A percentile compares a stretch with the other conserved stretches of the same genome.
phyloP scores from a whole-genome alignment of 805 yeast species.

The Hanseniaspora meyeri region DNA sequence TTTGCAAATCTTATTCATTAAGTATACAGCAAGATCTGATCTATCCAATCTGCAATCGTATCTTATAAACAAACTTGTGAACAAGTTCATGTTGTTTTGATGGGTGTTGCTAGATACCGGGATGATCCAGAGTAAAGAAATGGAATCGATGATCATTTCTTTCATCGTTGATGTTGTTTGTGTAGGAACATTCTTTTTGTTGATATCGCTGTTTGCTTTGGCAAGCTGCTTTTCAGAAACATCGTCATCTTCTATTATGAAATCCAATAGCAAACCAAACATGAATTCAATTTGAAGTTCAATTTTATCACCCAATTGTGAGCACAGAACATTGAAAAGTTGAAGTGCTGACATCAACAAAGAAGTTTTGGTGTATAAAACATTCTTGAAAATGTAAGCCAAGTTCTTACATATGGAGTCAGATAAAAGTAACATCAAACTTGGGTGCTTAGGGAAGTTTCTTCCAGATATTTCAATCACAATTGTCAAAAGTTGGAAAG shows the following conservation, averaged over 20 bases:
- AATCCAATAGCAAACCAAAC: constrained; percentile 48
- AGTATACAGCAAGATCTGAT: constrained; percentile 56
- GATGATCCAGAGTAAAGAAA: constrained; percentile 71
- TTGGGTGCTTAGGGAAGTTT: constrained; percentile 45
- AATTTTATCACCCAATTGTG: constrained; percentile 51
- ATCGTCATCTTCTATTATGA: constrained; percentile 27
- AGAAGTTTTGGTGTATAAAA: constrained; percentile 47
- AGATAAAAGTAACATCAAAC: constrained; percentile 53
- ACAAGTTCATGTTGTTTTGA: constrained; percentile 20
- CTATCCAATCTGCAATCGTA: constrained; percentile 88
- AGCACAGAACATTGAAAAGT: constrained; percentile 57
- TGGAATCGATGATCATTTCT: constrained; percentile 72
- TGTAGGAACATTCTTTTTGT: constrained; percentile 14
- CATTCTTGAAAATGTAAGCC: constrained; percentile 61
- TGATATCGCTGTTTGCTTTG: constrained; percentile 15
- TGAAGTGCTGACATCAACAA: constrained; percentile 65
- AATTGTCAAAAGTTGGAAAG: constrained; percentile 59
- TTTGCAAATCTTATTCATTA: constrained; percentile 60
- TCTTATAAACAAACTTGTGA: constrained; percentile 62
- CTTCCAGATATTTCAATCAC: constrained; percentile 75
- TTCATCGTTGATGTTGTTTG: constrained; percentile 35
- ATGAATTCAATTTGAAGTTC: constrained; percentile 74
- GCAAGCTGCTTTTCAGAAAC: background rate
- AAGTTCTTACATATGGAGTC: constrained; percentile 79
- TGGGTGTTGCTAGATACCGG: constrained; percentile 44